Base-by-base conservation (phyloP, 1,284 basidiomycete species). In the Cerrena zonata region DNA sequence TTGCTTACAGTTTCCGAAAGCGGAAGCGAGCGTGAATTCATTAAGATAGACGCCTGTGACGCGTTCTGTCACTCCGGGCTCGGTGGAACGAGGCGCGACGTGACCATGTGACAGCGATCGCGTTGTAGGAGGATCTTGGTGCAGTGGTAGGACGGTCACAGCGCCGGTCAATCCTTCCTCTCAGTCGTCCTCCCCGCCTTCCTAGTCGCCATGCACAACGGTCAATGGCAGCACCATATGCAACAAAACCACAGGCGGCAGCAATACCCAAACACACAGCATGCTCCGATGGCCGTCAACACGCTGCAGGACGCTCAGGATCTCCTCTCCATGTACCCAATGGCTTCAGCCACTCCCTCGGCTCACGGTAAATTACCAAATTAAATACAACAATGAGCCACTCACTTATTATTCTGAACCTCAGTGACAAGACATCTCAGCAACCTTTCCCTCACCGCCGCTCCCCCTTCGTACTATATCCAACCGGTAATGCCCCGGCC, bases 271-370 rank as follows among this genome's bases (percentile, higher is more conserved):
- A 34, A 34, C 15, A 15, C 7, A 7, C 7, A 7, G 15, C 7
- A 34, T 15, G 30, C 30, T 15, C 30, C 30, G 15, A 47, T 55
- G 19, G 53, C 63, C 15, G 63, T 60, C 37, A 68, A 72, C 55
- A 63, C 81, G 2, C 79, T 80, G 5, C 79, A 83, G 46, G 77
- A 82, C 62, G 78, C 82, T 2, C 84, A 85, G 56, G 69, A 75
- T 42, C 65, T 87, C 30, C 70, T 87, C 40, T 74, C 79, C 5
- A 71, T 74, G 27, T 88, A 87, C 62, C 83, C 86, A 18, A 74
- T 83, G 57, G 81, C 82, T 34, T 86, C 84, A 51, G 80, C 80
- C 37, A 84, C 80, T 3, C 84, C 86, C 23, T 75, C 84, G 5
- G 73, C 77, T 40, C 85, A 88, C 60, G 82, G 86, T 85, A 59